These are phyloP conservation scores for Colletotrichum sp. DNA, from an alignment of 2,329 filamentous ascomycete species.

Conservation along the genomic window DNA sequence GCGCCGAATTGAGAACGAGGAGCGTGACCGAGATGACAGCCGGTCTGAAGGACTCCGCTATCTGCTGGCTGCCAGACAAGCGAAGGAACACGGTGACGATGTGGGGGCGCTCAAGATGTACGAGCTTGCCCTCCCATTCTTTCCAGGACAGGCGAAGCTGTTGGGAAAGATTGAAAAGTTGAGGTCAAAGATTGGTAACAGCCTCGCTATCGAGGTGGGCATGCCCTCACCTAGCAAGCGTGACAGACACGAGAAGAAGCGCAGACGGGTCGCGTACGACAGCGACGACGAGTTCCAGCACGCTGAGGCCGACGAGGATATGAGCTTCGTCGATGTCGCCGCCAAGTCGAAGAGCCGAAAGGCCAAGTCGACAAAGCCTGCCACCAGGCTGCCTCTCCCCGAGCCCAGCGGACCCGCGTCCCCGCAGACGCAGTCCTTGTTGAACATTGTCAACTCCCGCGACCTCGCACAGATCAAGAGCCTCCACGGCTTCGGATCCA, in stretches of 20 bases:
- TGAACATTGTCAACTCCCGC: conserved; percentile 76
- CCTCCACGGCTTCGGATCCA: conserved; percentile 74
- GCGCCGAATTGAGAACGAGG: conserved; percentile 75
- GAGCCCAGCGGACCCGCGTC: conserved; percentile 50
- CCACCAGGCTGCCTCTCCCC: conserved; percentile 27
- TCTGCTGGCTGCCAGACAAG: conserved; percentile 89
- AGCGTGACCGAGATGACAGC: conserved; percentile 64
- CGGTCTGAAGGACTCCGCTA: conserved; percentile 84
- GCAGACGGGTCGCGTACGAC: conserved; percentile 28
- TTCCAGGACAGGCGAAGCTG: conserved; percentile 83
- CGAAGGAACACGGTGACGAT: conserved; percentile 84
- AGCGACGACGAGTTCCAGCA: conserved; percentile 44
- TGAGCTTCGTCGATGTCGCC: conserved; percentile 33
- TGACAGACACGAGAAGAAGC: conserved; percentile 25
- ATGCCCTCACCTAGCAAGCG: background rate
- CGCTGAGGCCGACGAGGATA: conserved; percentile 47
- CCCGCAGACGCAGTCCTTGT: conserved; percentile 65
- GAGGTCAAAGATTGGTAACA: conserved; percentile 52
- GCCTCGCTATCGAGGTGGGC: conserved; percentile 3
- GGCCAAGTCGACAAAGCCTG: conserved; percentile 32
- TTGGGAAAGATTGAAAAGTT: conserved; percentile 72
- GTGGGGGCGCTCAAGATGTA: conserved; percentile 83
- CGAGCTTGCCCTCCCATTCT: conserved; percentile 81
- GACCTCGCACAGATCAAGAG: conserved; percentile 69
- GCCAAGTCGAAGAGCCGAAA: conserved; percentile 34